Conservation (phyloP, 192 early-diverging fungal species). For the Gigaspora rosea region DNA sequence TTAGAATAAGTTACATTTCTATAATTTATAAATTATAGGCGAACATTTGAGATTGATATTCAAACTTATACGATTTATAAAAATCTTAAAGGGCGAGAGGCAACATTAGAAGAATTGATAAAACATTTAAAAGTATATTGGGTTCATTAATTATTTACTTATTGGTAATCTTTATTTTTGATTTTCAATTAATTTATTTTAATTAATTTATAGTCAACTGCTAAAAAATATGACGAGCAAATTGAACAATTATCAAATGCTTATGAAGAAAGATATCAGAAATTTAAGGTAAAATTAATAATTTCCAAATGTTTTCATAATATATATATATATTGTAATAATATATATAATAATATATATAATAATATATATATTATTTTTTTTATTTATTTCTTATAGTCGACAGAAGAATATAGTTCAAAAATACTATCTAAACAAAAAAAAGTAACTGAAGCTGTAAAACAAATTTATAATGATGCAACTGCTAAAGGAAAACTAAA, state of each 20-base stretch:
- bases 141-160: slow-evolving; percentile 10
- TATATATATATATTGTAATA: background rate
- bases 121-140: slow-evolving; percentile 13
- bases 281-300: slow-evolving; percentile 24
- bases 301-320: background rate
- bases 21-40: slow-evolving; percentile 1
- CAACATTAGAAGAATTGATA: slow-evolving; percentile 16
- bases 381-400: slow-evolving; percentile 2
- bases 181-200: slow-evolving; percentile 20
- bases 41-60: slow-evolving; percentile 32
- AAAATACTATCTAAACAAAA: slow-evolving; percentile 35
- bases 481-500: slow-evolving; percentile 38
- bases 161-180: background rate
- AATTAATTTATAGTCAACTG: background rate
- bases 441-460: slow-evolving; percentile 27
- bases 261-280: slow-evolving; percentile 19
- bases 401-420: slow-evolving; percentile 7
- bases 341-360: slow-evolving; percentile 5
- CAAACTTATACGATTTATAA: slow-evolving; percentile 44
- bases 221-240: slow-evolving; percentile 12
- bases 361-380: too few relatives aligned
- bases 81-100: slow-evolving; percentile 33
- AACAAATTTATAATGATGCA: slow-evolving; percentile 35
- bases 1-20: background rate
- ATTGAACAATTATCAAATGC: slow-evolving; percentile 14